Conservation (phyloP, 2,329 filamentous ascomycete species). For the Sclerotinia nivalis region DNA sequence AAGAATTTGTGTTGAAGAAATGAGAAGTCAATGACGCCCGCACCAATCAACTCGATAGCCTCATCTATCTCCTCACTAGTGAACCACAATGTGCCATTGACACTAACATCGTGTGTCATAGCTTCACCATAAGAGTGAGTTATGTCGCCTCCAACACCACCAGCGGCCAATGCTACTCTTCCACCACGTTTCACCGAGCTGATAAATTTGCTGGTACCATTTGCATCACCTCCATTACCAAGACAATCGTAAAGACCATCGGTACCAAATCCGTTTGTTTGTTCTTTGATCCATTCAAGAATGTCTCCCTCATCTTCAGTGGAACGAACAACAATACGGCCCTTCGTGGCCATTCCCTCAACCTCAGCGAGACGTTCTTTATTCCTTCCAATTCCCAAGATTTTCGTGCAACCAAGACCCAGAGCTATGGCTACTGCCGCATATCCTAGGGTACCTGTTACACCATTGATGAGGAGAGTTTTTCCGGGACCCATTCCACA, state of each 20-base stretch:
- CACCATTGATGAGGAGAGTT: background rate
- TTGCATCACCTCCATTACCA: background rate
- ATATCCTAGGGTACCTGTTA: background rate
- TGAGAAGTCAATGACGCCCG: slow-evolving; percentile 1
- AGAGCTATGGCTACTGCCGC: background rate
- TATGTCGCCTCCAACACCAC: background rate
- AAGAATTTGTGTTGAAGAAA: background rate
- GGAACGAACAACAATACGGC: background rate
- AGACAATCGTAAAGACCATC: slow-evolving; percentile 9
- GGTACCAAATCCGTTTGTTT: background rate
- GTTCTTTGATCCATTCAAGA: background rate
- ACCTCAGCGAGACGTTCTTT: background rate
- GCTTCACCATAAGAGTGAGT: background rate
- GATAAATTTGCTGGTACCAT: background rate
- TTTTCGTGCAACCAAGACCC: background rate
- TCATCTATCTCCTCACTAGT: background rate
- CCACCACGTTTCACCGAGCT: background rate
- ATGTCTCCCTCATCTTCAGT: background rate
- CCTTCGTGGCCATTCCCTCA: background rate
- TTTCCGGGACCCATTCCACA: slow-evolving; percentile 6
- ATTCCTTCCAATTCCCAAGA: background rate
- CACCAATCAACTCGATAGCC: background rate
- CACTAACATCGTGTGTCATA: background rate
- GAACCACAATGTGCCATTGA: background rate
- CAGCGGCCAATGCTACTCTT: background rate